Conservation (phyloP, 257 asterid species). For the Nicotiana paniculata region DNA sequence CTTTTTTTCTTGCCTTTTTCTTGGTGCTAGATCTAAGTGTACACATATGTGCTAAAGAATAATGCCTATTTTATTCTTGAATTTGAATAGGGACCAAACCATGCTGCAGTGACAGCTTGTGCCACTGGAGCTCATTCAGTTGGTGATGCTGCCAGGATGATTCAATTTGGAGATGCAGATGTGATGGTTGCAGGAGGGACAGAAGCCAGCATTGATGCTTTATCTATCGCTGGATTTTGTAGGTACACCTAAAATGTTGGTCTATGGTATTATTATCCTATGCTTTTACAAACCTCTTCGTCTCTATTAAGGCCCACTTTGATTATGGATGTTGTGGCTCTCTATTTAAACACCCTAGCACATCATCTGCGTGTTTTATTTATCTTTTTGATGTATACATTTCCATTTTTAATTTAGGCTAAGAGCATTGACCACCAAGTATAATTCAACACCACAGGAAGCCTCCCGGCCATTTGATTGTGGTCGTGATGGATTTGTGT, state of each 20-base stretch:
- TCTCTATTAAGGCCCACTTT: not conserved
- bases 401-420: constrained; percentile 41
- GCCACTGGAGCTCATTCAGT: constrained; percentile 97
- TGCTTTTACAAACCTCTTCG: not conserved
- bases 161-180: constrained; percentile 91
- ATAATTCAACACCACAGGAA: constrained; percentile 60
- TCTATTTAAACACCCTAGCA: not conserved
- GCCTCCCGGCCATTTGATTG: constrained; percentile 94
- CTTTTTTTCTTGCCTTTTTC: not conserved
- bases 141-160: constrained; percentile 96
- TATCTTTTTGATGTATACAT: not conserved
- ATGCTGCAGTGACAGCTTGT: constrained; percentile 99
- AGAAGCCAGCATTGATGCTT: constrained; percentile 95
- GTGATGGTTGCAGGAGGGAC: constrained; percentile 99
- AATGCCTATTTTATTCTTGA: constrained; percentile 36
- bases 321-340: not conserved
- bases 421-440: constrained; percentile 86
- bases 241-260: constrained; percentile 39
- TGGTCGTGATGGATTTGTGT: constrained; percentile 98
- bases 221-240: constrained; percentile 96
- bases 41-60: not conserved
- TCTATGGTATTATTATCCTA: not conserved
- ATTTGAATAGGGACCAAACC: constrained; percentile 89
- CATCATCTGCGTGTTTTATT: not conserved
- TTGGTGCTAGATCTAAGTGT: not conserved